Evolutionary conservation across 129 eudicot genomes (phyloP).

Genomic region (Pittosporum tobira): DNA sequence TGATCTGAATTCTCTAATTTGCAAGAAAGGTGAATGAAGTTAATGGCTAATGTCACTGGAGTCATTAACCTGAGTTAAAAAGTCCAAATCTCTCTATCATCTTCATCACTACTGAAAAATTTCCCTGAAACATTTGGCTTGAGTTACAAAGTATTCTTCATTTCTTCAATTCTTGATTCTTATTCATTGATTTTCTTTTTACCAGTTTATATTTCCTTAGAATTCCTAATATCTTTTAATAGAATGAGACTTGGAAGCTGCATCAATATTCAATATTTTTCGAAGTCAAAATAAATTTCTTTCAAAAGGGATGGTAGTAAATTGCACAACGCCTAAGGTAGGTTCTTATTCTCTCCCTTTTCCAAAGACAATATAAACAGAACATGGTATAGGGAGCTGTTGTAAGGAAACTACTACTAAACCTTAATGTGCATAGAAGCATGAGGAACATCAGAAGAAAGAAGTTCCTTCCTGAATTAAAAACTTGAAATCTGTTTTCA

Average conservation of each 20-base stretch:
- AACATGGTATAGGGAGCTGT: background rate
- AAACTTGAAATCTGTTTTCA: background rate
- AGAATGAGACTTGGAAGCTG: background rate
- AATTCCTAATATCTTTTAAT: no score
- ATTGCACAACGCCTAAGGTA: background rate
- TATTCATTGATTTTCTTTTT: background rate
- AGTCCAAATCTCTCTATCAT: no score
- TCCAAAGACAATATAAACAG: background rate
- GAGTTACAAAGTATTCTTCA: background rate
- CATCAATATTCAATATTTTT: no score
- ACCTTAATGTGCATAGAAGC: background rate
- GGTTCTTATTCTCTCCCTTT: background rate
- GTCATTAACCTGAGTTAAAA: no score
- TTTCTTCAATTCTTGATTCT: background rate
- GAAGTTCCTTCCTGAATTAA: background rate
- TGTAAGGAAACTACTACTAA: background rate
- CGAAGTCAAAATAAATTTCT: no score
- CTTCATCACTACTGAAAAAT: background rate
- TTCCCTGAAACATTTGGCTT: background rate
- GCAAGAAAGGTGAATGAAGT: no score
- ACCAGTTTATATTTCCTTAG: background rate
- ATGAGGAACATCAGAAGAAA: background rate
- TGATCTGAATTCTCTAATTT: no score
- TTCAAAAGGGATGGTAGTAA: background rate
- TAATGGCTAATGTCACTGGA: no score